Percentiles rank a stretch among this genome's conserved stretches.
These are phyloP conservation scores for Fusarium bulbicola DNA, from an alignment of 2,329 filamentous ascomycete genomes.

Conservation along the genomic window DNA sequence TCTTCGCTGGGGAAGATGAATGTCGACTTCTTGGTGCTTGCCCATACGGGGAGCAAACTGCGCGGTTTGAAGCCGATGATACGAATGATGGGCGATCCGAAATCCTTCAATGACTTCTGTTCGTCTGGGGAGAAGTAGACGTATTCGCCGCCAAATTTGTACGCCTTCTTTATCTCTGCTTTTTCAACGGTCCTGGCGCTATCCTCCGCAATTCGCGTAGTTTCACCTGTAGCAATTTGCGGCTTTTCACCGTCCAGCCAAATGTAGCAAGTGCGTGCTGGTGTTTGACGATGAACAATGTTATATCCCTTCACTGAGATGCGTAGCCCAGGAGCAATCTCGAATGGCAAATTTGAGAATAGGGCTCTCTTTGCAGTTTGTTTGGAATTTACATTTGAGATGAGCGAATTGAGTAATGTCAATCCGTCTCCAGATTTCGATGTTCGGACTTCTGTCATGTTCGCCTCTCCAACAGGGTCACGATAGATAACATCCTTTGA, in stretches of 20 bases:
- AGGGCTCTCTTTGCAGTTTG: slow-evolving; percentile 85
- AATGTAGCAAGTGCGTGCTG: slow-evolving; percentile 84
- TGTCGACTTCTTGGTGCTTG: slow-evolving; percentile 82
- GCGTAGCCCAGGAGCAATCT: slow-evolving; percentile 82
- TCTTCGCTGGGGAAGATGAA: slow-evolving; percentile 96
- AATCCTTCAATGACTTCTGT: slow-evolving; percentile 78
- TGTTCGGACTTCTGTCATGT: slow-evolving; percentile 61
- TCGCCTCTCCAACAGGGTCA: slow-evolving; percentile 74
- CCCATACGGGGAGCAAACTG: slow-evolving; percentile 80
- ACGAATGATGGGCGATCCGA: slow-evolving; percentile 83
- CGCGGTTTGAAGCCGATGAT: slow-evolving; percentile 94
- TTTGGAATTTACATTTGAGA: slow-evolving; percentile 91
- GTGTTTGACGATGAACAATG: slow-evolving; percentile 83
- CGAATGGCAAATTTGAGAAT: slow-evolving; percentile 87
- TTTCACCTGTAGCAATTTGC: slow-evolving; percentile 80
- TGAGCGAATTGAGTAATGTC: slow-evolving; percentile 78
- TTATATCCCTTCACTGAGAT: slow-evolving; percentile 97
- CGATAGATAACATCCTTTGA: slow-evolving; percentile 88
- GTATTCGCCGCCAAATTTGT: slow-evolving; percentile 93
- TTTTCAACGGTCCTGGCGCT: slow-evolving; percentile 81
- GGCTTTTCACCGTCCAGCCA: slow-evolving; percentile 87
- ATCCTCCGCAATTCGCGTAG: slow-evolving; percentile 79
- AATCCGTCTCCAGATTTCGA: slow-evolving; percentile 79
- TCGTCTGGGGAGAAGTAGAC: slow-evolving; percentile 89
- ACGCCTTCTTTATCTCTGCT: slow-evolving; percentile 85